Evolutionary conservation across 805 yeast species (phyloP).

Genomic region (Saccharomycopsis amapae): DNA sequence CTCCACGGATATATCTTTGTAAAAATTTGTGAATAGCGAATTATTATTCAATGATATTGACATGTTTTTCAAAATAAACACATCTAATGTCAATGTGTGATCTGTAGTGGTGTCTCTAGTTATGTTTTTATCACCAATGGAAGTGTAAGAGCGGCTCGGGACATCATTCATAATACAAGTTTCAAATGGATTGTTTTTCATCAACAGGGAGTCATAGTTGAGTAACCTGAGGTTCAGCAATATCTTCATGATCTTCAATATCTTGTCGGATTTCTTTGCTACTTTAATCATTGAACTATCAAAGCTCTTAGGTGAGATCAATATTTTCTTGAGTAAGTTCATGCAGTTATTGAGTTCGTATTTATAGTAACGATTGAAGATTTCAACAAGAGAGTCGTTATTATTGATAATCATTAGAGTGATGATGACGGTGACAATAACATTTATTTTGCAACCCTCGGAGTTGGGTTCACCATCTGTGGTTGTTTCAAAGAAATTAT

Average conservation of each 20-base stretch:
- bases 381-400: constrained; percentile 14
- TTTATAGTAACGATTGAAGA: constrained; percentile 10
- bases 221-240: constrained; percentile 6
- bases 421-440: constrained; percentile 1
- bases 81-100: constrained; percentile 1
- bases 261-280: constrained; percentile 7
- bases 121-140: background rate
- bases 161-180: background rate
- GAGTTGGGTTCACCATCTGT: background rate
- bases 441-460: background rate
- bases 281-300: constrained; percentile 11
- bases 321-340: constrained; percentile 13
- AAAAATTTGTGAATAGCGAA: constrained; percentile 25
- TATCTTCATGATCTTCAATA: constrained; percentile 9
- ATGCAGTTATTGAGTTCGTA: constrained; percentile 7
- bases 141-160: background rate
- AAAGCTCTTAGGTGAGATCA: constrained; percentile 20
- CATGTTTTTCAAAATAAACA: constrained; percentile 14
- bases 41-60: background rate
- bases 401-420: constrained; percentile 18
- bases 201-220: background rate
- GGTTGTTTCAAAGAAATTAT: background rate
- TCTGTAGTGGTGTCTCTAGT: background rate
- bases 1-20: constrained; percentile 29
- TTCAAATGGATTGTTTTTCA: constrained; percentile 1